Conservation (phyloP, 2,329 filamentous ascomycete genomes). For the Calonectria hawksworthii region DNA sequence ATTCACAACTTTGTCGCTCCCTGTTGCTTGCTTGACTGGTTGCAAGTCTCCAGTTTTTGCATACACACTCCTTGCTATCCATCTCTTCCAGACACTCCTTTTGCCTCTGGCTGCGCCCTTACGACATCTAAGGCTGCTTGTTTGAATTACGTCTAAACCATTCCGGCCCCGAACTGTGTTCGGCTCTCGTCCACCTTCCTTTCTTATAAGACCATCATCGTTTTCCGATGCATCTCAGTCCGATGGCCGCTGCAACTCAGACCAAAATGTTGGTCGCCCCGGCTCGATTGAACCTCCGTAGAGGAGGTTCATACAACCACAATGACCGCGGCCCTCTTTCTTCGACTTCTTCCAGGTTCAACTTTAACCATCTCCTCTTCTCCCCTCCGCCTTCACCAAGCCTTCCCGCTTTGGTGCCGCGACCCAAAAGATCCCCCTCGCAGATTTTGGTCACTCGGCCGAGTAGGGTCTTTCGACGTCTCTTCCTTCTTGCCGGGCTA, state of each 20-base stretch:
- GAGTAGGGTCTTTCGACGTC: conserved; percentile 68
- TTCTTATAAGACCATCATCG: conserved; percentile 35
- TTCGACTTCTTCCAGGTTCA: conserved; percentile 74
- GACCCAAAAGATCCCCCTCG: conserved; percentile 72
- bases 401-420: conserved; percentile 76
- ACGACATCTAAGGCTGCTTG: conserved; percentile 18
- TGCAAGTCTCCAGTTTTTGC: conserved; percentile 27
- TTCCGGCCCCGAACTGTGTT: conserved; percentile 37
- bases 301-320: conserved; percentile 69
- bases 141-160: conserved; percentile 25
- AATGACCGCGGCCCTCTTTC: conserved; percentile 68
- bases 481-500: conserved; percentile 67
- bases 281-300: conserved; percentile 71
- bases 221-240: conserved; percentile 44
- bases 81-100: conserved; percentile 34
- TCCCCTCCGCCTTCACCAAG: conserved; percentile 79
- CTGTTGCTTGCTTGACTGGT: conserved; percentile 28
- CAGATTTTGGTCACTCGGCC: conserved; percentile 64
- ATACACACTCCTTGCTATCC: conserved; percentile 18
- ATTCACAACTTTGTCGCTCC: conserved; percentile 18
- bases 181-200: conserved; percentile 30
- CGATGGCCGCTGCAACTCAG: conserved; percentile 61
- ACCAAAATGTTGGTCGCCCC: conserved; percentile 67
- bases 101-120: conserved; percentile 3
- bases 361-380: conserved; percentile 76